Conservation (phyloP, 2,329 filamentous ascomycete species). For the Mycosphaerella arachidis region DNA sequence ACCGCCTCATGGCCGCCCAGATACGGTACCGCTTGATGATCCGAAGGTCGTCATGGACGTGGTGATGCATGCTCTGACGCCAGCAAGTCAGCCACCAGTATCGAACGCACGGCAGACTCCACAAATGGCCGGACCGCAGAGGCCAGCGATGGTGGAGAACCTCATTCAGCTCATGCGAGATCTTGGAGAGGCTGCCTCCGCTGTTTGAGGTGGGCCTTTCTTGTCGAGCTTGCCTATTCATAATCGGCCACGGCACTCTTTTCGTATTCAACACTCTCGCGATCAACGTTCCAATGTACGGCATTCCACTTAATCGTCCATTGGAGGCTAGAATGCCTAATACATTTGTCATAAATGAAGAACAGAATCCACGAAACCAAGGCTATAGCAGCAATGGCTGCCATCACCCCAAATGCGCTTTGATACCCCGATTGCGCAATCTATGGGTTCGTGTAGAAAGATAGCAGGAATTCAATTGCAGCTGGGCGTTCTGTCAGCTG, state of each 20-base stretch:
- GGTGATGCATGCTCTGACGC: constrained; percentile 17
- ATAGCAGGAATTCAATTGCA: constrained; percentile 55
- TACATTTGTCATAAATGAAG: constrained; percentile 49
- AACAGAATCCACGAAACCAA: constrained; percentile 49
- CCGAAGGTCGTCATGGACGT: constrained; percentile 19
- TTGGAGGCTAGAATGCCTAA: constrained; percentile 46
- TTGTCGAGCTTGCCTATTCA: background rate
- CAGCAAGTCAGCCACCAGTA: constrained; percentile 14
- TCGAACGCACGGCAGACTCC: constrained; percentile 1
- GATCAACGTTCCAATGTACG: constrained; percentile 7
- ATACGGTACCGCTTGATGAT: constrained; percentile 15
- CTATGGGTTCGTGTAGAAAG: constrained; percentile 60
- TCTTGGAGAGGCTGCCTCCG: constrained; percentile 18
- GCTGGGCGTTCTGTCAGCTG: constrained; percentile 26
- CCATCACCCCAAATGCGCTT: constrained; percentile 54
- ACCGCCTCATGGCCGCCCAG: constrained; percentile 4
- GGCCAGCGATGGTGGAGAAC: constrained; percentile 21
- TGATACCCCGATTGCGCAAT: constrained; percentile 48
- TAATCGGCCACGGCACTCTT: no score
- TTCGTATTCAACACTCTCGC: constrained; percentile 8
- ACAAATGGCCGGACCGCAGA: constrained; percentile 9
- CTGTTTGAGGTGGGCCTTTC: constrained; percentile 3
- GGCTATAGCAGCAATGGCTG: constrained; percentile 48
- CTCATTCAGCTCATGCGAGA: constrained; percentile 20
- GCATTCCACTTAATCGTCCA: constrained; percentile 39